These are phyloP conservation scores for Taphrina wiesneri DNA, from an alignment of 1,139 yeast genomes.

Conservation along the genomic window DNA sequence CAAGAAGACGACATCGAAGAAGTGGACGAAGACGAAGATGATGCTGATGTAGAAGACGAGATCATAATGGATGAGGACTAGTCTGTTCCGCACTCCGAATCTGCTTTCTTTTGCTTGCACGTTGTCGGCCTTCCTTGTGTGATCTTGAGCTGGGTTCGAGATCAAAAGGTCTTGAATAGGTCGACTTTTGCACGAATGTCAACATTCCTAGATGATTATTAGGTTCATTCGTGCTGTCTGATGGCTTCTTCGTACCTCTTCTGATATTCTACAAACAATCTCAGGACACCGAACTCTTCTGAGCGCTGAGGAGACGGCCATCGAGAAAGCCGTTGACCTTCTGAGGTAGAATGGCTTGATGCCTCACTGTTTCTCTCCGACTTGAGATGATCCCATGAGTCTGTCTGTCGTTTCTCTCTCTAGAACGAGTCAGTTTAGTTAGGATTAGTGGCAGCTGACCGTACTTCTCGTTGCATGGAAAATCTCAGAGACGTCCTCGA, in stretches of 20 bases:
- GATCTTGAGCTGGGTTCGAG: background rate
- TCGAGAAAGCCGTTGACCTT: background rate
- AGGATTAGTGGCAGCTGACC: no score
- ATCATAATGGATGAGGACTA: background rate
- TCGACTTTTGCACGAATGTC: constrained; percentile 4
- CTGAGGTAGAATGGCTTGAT: background rate
- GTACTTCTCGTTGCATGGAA: background rate
- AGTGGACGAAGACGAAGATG: background rate
- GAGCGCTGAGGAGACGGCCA: background rate
- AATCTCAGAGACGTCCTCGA: no score
- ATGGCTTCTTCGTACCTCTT: background rate
- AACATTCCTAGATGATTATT: background rate
- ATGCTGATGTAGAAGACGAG: background rate
- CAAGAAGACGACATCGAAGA: constrained; percentile 37
- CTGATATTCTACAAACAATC: background rate
- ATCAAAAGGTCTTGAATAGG: background rate
- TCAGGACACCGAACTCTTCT: background rate
- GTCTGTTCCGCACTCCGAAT: background rate
- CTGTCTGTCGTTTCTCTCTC: background rate
- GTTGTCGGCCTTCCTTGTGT: background rate
- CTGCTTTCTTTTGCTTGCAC: background rate
- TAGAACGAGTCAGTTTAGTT: background rate
- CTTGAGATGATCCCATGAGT: constrained; percentile 23
- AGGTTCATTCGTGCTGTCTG: background rate
- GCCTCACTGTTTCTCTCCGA: constrained; percentile 19